These are phyloP conservation scores for Dendrobium chrysotoxum DNA, from an alignment of 106 monocot genomes.

Conservation along the genomic window DNA sequence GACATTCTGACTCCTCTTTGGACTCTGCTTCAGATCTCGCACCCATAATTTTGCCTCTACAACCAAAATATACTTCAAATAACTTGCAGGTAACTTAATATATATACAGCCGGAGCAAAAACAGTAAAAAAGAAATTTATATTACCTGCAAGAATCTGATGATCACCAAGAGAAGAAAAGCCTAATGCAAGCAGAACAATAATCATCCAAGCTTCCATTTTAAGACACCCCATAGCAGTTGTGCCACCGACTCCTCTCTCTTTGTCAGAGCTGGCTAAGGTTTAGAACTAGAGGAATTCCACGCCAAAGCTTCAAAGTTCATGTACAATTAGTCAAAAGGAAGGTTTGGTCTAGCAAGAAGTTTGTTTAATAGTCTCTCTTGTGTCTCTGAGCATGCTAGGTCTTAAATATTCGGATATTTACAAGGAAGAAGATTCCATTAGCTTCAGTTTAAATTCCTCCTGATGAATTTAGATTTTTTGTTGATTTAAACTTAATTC, in stretches of 20 bases:
- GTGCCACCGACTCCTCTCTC: not conserved
- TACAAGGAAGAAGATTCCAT: constrained; percentile 10
- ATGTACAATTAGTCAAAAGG: constrained; percentile 7
- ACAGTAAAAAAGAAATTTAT: not conserved
- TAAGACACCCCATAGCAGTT: not conserved
- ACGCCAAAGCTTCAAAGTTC: not conserved
- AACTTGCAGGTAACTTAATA: not conserved
- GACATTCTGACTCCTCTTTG: not conserved
- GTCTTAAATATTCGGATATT: not conserved
- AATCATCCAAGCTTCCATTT: constrained; percentile 1
- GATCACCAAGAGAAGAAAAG: constrained; percentile 10
- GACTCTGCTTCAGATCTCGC: not conserved
- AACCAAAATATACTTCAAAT: not conserved
- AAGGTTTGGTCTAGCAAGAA: constrained; percentile 6
- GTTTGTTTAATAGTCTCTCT: not conserved
- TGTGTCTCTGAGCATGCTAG: not conserved
- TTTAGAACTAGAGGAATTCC: constrained; percentile 1
- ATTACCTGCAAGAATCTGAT: constrained; percentile 17
- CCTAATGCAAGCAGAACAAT: constrained; percentile 2
- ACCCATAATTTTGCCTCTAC: not conserved
- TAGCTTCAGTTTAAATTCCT: not conserved
- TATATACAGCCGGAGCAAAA: not conserved
- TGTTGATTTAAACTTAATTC: too few species aligned
- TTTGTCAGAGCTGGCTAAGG: not conserved
- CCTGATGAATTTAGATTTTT: too few species aligned